Base-by-base conservation (phyloP, 2,329 filamentous ascomycete genomes). In the Penicillium sp. region DNA sequence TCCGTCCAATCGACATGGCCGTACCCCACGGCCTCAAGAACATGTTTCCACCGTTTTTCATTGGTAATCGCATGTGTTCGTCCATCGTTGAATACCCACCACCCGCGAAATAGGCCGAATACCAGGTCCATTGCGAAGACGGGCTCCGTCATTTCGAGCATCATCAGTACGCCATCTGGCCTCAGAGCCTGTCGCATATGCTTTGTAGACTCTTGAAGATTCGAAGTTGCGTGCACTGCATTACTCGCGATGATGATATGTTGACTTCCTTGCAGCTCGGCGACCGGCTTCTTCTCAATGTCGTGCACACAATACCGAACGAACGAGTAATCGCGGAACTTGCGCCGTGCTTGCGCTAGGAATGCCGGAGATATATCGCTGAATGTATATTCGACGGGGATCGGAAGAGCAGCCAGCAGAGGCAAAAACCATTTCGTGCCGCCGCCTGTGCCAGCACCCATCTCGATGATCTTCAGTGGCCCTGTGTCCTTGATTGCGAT, bases 31-130 rank as follows among this genome's bases (percentile, higher is more conserved):
- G 61, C 47, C 26, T 72, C 66, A 15, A 78, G 59, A 15, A 67
- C 68, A 1, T 58, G 45, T 65, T 75, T 68, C 73, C 75, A 73
- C 1, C 62, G 60, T 1, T 38, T 3, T 30, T 66, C 64, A 11
- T 54, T 58, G 5, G 66, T 65, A n/a, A 71, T 64, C 1, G 74
- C 75, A 61, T 78, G 75, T 6, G 62, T 66, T 0, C 76, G 73
- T 2, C 73, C 75, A 54, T 79, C 76, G n/a, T 76, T 71, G 30
- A 76, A 77, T 3, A 76, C 64, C 76, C 76, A 78, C 76, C 76
- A 78, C 5, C 76, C 76, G 21, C 75, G 74, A 15, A 78, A 68
- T 6, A 75, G 57, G 1, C 76, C 76, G 53, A 75, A 76, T 0
- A 76, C 66, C 3, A 77, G 52, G 56, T 77, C 75, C 19, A 76